Conservation (phyloP, 2,329 filamentous ascomycete species). For the Exophiala sp. region DNA sequence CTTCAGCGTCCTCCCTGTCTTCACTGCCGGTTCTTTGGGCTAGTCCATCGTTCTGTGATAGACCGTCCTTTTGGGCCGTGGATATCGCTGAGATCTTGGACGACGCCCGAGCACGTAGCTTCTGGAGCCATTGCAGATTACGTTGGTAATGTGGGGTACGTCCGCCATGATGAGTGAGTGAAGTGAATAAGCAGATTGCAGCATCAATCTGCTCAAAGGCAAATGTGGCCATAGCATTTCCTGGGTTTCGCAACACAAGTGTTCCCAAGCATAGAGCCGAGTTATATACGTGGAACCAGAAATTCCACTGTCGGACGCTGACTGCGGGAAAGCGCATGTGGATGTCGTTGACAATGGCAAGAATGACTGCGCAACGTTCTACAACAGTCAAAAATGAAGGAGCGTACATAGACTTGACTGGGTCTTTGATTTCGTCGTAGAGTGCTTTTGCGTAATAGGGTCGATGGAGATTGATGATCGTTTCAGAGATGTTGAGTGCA, state of each 20-base stretch:
- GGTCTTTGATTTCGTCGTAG: slow-evolving; percentile 6
- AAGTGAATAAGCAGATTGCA: slow-evolving; percentile 10
- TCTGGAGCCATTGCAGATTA: slow-evolving; percentile 12
- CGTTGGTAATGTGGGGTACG: slow-evolving; percentile 6
- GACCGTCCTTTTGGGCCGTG: neutral
- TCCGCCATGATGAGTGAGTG: slow-evolving; percentile 6
- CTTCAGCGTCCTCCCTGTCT: slow-evolving; percentile 10
- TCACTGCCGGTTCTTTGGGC: neutral
- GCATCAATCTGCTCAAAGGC: slow-evolving; percentile 10
- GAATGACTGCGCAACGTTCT: slow-evolving; percentile 9
- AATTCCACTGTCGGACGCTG: slow-evolving; percentile 11
- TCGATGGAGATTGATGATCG: slow-evolving; percentile 15
- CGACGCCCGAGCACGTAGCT: slow-evolving; percentile 11
- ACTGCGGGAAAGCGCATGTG: slow-evolving; percentile 9
- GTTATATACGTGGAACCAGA: slow-evolving; percentile 11
- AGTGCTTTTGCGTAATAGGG: slow-evolving; percentile 15
- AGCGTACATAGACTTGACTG: slow-evolving; percentile 2
- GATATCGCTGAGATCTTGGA: slow-evolving; percentile 4
- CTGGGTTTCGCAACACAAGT: slow-evolving; percentile 8
- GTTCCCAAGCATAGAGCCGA: slow-evolving; percentile 15
- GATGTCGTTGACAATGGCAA: slow-evolving; percentile 10
- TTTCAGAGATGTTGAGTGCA: slow-evolving; percentile 13
- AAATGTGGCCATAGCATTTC: slow-evolving; percentile 12
- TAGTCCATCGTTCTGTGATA: neutral
- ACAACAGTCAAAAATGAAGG: slow-evolving; percentile 13